These are phyloP conservation scores for Russula vinacea DNA, from an alignment of 768 basidiomycete species.

Conservation along the genomic window DNA sequence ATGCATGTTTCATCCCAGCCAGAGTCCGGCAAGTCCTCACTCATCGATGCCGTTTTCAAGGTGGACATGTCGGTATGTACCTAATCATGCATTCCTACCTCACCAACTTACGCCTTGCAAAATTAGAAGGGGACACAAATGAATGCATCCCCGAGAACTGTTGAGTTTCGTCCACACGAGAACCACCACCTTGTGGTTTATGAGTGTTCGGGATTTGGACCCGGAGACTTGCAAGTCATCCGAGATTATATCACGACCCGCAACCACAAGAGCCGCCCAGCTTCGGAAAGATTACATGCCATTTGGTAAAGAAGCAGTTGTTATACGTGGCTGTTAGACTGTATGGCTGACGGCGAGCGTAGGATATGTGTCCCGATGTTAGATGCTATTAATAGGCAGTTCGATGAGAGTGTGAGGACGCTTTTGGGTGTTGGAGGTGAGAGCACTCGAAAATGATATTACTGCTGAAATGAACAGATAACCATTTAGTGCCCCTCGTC, in stretches of 20 bases:
- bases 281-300: constrained; percentile 14
- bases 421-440: constrained; percentile 11
- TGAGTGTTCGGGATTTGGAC: constrained; percentile 4
- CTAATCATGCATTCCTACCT: background rate
- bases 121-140: background rate
- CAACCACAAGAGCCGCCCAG: background rate
- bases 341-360: background rate
- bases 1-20: background rate
- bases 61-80: constrained; percentile 14
- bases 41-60: constrained; percentile 7
- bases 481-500: constrained; percentile 8
- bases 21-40: constrained; percentile 19
- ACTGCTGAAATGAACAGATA: background rate
- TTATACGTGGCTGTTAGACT: background rate
- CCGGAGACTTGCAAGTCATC: constrained; percentile 1
- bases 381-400: background rate
- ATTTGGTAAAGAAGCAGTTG: constrained; percentile 9
- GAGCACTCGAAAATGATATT: background rate
- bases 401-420: background rate
- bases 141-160: background rate
- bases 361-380: constrained; percentile 17
- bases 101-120: background rate
- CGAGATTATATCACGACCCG: background rate
- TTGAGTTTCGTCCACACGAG: background rate
- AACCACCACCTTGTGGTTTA: constrained; percentile 1